Base-by-base conservation (phyloP, 208 protist species). In the Wallacemonas sp. region DNA sequence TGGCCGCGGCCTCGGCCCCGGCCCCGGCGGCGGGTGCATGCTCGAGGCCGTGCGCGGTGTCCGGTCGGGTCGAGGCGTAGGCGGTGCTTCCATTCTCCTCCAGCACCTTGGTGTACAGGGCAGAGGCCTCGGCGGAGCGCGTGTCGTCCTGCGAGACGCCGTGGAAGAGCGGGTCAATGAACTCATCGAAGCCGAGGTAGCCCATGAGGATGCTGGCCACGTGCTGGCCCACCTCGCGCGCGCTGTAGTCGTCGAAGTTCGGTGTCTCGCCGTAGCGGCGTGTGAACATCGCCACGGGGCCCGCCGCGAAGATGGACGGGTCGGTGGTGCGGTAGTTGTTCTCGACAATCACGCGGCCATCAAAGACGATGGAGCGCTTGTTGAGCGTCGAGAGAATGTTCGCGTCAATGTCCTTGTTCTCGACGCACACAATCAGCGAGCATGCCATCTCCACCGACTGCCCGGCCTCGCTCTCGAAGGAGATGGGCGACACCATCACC, bases 221-320 rank as follows among this genome's bases (percentile, higher is more conserved):
- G 61, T 93, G 82, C 18, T 41, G 42, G 36, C 92, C 94, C 14
- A 97, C 87, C 57, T 97, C 94, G 10, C 76, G 65, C 1, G 92
- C 81, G 54, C 86, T 93, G 75, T 89, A 96, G 31, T 84, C 71
- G 46, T 97, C 94, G 61, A 97, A 96, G 20, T 72, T 72, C 33
- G 81, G 74, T 12, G 84, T 93, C 18, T 79, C 77, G 8, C 94
- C 94, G 76, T 96, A 97, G 48, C 94, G 83, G 16, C 94, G 88
- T 3, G 88, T 95, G 77, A 95, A 97, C 91, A 96, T 97, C 26
- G 94, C 87, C 10, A 97, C 87, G n/a, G 94, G 90, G 0, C 92
- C 94, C 18, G 87, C 91, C 23, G 94, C 89, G 52, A 92, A 89
- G 44, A 97, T 79, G 23, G 66, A 57, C 8, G 82, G 76, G 62